Evolutionary conservation across 352 stramenopile genomes (phyloP).

Genomic region (Globisporangium heterothallicum): DNA sequence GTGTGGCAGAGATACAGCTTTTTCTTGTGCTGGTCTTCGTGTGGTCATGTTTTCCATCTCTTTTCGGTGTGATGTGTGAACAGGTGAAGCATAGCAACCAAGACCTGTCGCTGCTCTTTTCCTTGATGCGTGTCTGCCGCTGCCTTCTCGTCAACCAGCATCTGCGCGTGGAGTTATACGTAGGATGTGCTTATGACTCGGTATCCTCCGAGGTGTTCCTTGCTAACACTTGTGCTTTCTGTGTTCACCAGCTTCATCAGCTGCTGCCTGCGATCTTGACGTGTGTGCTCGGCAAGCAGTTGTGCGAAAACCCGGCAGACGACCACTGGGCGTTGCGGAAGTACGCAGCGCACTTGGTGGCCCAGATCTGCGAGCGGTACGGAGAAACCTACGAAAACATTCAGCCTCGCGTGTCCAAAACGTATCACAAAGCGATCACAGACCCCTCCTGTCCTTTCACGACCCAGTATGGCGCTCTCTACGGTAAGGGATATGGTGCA

Average conservation of each 20-base stretch:
- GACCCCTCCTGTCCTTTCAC: conserved; percentile 71
- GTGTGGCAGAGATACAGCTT: too few relatives aligned
- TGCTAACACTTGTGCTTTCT: background rate
- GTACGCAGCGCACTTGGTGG: conserved; percentile 73
- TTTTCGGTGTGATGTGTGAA: too few relatives aligned
- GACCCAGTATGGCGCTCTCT: conserved; percentile 91
- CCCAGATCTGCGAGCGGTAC: conserved; percentile 79
- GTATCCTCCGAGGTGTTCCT: background rate
- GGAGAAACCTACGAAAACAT: conserved; percentile 91
- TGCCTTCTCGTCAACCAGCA: conserved; percentile 89
- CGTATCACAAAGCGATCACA: conserved; percentile 84
- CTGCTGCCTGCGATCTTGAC: conserved; percentile 91
- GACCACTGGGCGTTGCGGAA: conserved; percentile 91
- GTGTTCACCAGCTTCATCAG: conserved; percentile 81
- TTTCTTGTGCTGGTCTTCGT: too few relatives aligned
- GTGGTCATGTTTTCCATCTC: too few relatives aligned
- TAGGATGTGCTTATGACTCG: conserved; percentile 24
- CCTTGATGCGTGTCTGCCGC: conserved; percentile 86
- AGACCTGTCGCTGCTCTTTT: conserved; percentile 68
- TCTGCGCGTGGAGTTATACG: conserved; percentile 91
- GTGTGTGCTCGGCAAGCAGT: conserved; percentile 87
- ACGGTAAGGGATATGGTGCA: too few relatives aligned
- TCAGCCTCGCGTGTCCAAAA: conserved; percentile 89
- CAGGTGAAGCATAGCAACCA: conserved; percentile 80
- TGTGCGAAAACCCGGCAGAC: conserved; percentile 81